Evolutionary conservation across 306 rosid species (phyloP), one percentile per base, ranked within the genome.

Genomic region (Betula pendula): DNA sequence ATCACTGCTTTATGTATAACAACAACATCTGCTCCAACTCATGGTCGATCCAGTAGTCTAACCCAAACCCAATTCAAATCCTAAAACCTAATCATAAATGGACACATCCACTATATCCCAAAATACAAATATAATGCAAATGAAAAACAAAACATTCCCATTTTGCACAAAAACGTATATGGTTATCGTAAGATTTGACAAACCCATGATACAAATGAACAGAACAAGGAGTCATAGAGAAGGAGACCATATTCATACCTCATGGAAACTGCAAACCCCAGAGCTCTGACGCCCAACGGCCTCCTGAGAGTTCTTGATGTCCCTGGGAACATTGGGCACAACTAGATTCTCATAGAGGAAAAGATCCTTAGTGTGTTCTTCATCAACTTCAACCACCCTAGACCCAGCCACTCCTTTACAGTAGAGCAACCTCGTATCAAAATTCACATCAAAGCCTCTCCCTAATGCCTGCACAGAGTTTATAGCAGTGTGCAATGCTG

Each of bases 381-480:
- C 87, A 71, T 87, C 91, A 72, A 94, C 78, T 77, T 86, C 89
- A 53, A 94, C 82, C 33, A 94, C 77, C 81, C 94, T 78, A 77
- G 93, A 87, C 80, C 96, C 96, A 15, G 91, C 83, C 40, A 88
- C 84, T 50, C 98, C 97, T 84, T 94, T 92, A 73, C 96, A 92
- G 76, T 92, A 94, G 27, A 94, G 96, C 83, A 94, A 83, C 90
- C 97, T 90, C 10, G 97, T 87, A 86, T 94, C 98, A 63, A 83
- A 94, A 80, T 92, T 92, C 75, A 90, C 96, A 68, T 94, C 97
- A 83, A 94, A 94, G 11, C 98, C 98, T 76, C 96, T 90, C 45
- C 97, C 98, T 70, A 94, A 69, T 62, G 98, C 96, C 72, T 92
- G 93, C 65, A 94, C 91, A 80, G 96, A 87, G 86, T 86, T 86